Evolutionary conservation across 2,329 filamentous ascomycete genomes (phyloP).

Genomic region (Talaromyces sp.): DNA sequence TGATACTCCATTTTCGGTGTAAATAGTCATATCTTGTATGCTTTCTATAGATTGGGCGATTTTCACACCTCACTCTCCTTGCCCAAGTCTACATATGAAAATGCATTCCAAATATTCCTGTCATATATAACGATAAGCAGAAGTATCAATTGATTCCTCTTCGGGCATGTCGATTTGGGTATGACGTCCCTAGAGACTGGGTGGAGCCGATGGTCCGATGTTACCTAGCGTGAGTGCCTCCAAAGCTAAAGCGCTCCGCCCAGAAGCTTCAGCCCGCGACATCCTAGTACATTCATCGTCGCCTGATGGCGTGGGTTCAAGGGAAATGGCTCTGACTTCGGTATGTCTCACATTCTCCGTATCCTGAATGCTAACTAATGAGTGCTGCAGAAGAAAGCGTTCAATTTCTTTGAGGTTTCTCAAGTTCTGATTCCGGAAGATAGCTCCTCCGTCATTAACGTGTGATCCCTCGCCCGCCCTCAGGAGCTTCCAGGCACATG

Average conservation of each 20-base stretch:
- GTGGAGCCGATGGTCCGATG: background rate
- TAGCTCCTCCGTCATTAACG: conserved; percentile 73
- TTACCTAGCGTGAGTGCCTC: background rate
- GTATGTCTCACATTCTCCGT: conserved; percentile 24
- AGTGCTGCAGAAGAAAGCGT: conserved; percentile 81
- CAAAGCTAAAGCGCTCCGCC: background rate
- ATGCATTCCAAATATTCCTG: background rate
- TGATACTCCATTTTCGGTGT: background rate
- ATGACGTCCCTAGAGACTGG: background rate
- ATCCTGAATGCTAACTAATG: background rate
- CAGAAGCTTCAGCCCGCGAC: conserved; percentile 10
- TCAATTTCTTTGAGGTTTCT: conserved; percentile 97
- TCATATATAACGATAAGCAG: too few species aligned
- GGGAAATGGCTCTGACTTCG: conserved; percentile 45
- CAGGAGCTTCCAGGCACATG: conserved; percentile 4
- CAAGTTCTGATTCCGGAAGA: conserved; percentile 78
- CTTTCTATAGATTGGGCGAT: background rate
- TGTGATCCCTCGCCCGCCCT: conserved; percentile 44
- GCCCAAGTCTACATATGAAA: background rate
- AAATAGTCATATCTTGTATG: background rate
- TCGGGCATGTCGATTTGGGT: background rate
- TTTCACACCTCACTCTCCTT: background rate
- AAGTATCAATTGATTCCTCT: too few species aligned
- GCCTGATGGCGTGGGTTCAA: conserved; percentile 31
- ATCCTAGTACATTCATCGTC: conserved; percentile 7